These are phyloP conservation scores for Berkeleyomyces rouxiae DNA, from an alignment of 2,329 filamentous ascomycete genomes.

Conservation along the genomic window DNA sequence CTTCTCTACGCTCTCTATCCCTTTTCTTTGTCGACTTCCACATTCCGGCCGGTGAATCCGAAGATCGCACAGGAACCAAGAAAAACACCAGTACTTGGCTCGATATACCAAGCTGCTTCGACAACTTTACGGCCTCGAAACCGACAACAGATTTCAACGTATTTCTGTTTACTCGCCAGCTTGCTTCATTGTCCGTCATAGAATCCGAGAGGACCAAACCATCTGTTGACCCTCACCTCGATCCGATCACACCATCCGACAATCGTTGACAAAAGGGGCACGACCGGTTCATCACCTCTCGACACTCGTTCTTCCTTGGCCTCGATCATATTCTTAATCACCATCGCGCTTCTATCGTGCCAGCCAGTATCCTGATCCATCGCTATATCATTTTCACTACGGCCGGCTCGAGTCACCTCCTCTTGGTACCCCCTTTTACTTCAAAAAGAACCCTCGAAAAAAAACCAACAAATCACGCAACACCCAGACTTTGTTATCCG, in stretches of 20 bases:
- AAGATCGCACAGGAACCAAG: neutral
- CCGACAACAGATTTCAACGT: neutral
- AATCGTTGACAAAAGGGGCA: slow-evolving; percentile 5
- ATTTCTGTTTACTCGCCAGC: neutral
- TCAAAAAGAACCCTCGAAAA: neutral
- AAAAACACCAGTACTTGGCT: neutral
- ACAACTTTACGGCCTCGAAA: neutral
- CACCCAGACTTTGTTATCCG: neutral
- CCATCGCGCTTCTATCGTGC: neutral
- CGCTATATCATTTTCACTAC: neutral
- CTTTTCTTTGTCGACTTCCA: slow-evolving; percentile 2
- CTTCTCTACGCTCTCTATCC: neutral
- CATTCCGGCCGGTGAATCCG: neutral
- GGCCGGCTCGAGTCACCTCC: neutral
- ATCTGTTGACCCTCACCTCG: neutral
- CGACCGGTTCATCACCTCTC: slow-evolving; percentile 11
- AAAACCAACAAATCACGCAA: neutral
- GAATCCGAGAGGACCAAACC: neutral
- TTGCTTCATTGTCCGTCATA: neutral
- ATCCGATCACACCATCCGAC: neutral
- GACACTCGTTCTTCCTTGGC: neutral
- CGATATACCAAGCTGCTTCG: neutral
- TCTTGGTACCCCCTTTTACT: neutral
- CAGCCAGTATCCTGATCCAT: neutral
- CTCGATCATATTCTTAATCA: neutral